Evolutionary conservation across 2,329 filamentous ascomycete genomes (phyloP).

Genomic region (Pestalotiopsis sp.): DNA sequence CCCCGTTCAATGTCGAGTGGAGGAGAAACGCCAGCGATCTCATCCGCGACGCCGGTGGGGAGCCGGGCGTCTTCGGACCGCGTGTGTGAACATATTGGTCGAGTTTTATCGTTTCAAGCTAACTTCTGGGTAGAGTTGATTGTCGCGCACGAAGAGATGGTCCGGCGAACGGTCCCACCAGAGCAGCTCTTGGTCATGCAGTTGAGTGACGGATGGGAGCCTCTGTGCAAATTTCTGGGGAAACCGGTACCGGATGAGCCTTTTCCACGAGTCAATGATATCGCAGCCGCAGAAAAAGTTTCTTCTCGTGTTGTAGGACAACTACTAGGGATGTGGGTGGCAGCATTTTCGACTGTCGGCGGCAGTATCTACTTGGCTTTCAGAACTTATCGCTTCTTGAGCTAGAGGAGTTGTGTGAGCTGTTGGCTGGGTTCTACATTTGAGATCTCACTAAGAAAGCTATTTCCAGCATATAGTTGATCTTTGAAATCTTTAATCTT

Average conservation of each 20-base stretch:
- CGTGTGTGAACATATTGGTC: background rate
- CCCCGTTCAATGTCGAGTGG: background rate
- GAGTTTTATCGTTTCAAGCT: background rate
- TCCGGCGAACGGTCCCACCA: conserved; percentile 20
- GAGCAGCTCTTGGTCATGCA: conserved; percentile 28
- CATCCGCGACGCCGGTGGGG: background rate
- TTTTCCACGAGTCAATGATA: conserved; percentile 32
- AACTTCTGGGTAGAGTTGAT: background rate
- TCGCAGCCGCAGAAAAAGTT: conserved; percentile 17
- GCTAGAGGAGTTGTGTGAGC: no score
- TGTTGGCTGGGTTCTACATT: no score
- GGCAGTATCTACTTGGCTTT: background rate
- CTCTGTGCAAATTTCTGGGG: conserved; percentile 34
- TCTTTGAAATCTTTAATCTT: background rate
- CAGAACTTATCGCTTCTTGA: background rate
- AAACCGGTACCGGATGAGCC: conserved; percentile 31
- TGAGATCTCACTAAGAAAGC: no score
- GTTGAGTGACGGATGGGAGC: conserved; percentile 34
- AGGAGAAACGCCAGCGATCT: background rate
- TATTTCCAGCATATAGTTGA: no score
- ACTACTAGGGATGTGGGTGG: conserved; percentile 13
- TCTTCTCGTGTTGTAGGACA: conserved; percentile 11
- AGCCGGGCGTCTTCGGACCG: background rate
- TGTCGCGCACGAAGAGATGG: conserved; percentile 14
- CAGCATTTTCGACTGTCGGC: background rate